Evolutionary conservation across 2,329 filamentous ascomycete genomes (phyloP), one percentile per base, ranked within the genome.

Genomic region (Venturia carpophila): DNA sequence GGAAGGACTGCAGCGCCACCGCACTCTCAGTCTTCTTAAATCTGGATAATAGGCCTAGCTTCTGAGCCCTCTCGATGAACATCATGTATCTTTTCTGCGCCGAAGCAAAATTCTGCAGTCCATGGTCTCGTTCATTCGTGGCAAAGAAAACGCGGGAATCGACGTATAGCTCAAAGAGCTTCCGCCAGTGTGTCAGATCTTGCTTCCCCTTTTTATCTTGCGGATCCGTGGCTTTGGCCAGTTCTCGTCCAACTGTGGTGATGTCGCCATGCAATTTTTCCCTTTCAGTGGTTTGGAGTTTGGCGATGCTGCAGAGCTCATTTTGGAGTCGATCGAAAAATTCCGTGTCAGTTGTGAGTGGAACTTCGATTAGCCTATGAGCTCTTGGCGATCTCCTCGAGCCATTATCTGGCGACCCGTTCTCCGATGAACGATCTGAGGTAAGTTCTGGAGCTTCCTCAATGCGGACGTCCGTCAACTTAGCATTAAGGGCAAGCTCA

Each of bases 121-220:
- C 89, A 65, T 88, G 86, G 68, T 90, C 87, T 41, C 77, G 76
- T 73, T 95, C 91, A 39, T 85, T 84, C 0, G 87, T 89, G 1
- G 89, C 91, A 73, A 94, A 94, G 77, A 96, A 96, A 39, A 95
- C 82, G 64, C 88, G 84, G 9, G 88, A 87, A 65, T 94, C 87
- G 15, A 92, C 77, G 71, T 96, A 96, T 0, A 93, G 77, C 67
- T 91, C 87, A 70, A 96, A 93, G 68, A 96, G 87, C 68, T 88
- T 83, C 61, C 91, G 84, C 91, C 91, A 96, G 45, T 82, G 83
- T 64, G 86, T 84, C 30, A 95, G 77, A 71, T 94, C 89, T 37
- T 47, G 17, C n/a, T 37, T 65, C 19, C 49, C 39, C 9, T 41
- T 34, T 58, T 83, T 82, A 24, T 84, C 83, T 64, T 83, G 83